Evolutionary conservation across 129 eudicot genomes (phyloP), one percentile per base, ranked within the genome.

Genomic region (Heracleum sosnowskyi): DNA sequence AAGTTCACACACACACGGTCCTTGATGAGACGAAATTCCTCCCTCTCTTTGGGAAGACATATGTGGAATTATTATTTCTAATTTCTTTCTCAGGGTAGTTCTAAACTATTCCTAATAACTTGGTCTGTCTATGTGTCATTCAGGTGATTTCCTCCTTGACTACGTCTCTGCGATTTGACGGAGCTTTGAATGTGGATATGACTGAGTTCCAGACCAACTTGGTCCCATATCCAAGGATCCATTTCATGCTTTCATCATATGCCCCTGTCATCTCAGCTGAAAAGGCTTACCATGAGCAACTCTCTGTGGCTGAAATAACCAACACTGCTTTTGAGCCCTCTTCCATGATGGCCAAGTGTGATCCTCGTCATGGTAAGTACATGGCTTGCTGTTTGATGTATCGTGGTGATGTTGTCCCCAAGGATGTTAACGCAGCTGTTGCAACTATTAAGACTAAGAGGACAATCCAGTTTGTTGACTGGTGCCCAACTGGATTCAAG

Each of bases 101-200:
- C 3, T 24, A 7, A 8, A 2, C 31, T 57, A 26, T n/a, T 60
- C 16, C 68, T 60, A 60, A 60, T 60, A 16, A 60, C 68, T n/a
- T 60, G 68, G 16, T 60, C 34, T 60, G 64, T 26, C 7, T 53
- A 11, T 60, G 68, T 60, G n/a, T 24, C 1, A 60, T 60, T 60
- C 76, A 86, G 90, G 90, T 86, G n/a, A 86, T 86, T 44, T 86
- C 90, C 42, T 86, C 90, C 13, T 74, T 87, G 68, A 86, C 87
- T 20, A 79, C 87, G 2, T 87, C 87, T 46, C 63, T 87, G 75
- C 74, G 87, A 77, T 87, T 87, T 60, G 90, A 84, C 18, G 90
- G 90, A 18, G 87, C 86, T 18, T 60, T 87, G 76, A 87, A 87
- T 46, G 90, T 87, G 41, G 90, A 81, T 39, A 83, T 87, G 24